phyloP scores from a whole-genome alignment of 352 stramenopile species.

The Sclerospora graminicola region DNA sequence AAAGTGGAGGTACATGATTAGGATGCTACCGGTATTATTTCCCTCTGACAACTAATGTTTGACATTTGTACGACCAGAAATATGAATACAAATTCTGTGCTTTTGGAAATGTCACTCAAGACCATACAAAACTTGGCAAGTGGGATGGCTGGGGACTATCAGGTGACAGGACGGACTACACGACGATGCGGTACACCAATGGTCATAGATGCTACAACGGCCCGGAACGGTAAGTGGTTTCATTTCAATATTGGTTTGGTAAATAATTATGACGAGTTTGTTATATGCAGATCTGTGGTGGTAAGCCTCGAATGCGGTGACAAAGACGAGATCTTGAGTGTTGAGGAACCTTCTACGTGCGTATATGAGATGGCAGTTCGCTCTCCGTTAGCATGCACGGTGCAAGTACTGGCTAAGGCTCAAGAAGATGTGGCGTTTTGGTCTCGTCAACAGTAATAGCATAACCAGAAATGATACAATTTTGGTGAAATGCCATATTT shows the following conservation, averaged over 20 bases:
- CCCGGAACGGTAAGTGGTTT: constrained; percentile 39
- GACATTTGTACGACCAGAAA: constrained; percentile 26
- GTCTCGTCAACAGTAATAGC: constrained; percentile 4
- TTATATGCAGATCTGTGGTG: constrained; percentile 31
- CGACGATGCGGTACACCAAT: constrained; percentile 64
- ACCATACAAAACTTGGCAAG: constrained; percentile 63
- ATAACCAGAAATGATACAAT: constrained; percentile 13
- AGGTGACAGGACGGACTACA: constrained; percentile 22
- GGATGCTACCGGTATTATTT: neutral
- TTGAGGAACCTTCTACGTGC: constrained; percentile 90
- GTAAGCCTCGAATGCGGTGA: constrained; percentile 75
- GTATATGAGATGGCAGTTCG: constrained; percentile 84
- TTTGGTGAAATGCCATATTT: constrained; percentile 3
- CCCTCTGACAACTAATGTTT: neutral
- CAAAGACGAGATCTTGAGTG: constrained; percentile 73
- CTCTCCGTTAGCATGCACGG: constrained; percentile 51
- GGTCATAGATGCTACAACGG: constrained; percentile 90
- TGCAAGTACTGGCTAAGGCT: constrained; percentile 29
- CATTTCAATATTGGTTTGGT: neutral
- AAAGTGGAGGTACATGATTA: constrained; percentile 48
- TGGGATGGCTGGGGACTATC: constrained; percentile 46
- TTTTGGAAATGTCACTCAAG: constrained; percentile 76
- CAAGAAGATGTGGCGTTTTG: constrained; percentile 46
- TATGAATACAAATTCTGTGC: constrained; percentile 86
- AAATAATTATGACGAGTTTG: neutral